phyloP scores from a whole-genome alignment of 2,329 filamentous ascomycete genomes.

The Monilinia polystroma region DNA sequence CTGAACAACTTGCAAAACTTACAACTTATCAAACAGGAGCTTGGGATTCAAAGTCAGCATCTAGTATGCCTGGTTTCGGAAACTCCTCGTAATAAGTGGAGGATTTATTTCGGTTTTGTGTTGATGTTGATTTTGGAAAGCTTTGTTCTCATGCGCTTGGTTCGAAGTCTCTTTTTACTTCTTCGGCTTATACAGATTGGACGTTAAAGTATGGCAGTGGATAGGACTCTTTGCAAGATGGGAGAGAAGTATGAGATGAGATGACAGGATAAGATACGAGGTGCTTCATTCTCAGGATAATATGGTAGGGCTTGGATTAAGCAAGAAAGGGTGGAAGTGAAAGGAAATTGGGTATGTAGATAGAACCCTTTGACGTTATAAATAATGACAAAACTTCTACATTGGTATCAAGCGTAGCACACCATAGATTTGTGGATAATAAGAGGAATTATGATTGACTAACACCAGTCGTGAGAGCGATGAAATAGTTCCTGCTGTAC shows the following conservation, averaged over 20 bases:
- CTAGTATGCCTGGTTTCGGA: too few species aligned
- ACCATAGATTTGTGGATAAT: neutral
- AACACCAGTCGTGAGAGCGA: neutral
- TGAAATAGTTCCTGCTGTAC: neutral
- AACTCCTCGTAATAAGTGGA: neutral
- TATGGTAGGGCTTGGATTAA: neutral
- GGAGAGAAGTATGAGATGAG: neutral
- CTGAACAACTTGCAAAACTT: neutral
- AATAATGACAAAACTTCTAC: neutral
- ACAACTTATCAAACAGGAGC: neutral
- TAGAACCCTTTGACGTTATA: neutral
- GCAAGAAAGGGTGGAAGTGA: neutral
- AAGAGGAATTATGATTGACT: neutral
- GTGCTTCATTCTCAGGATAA: neutral
- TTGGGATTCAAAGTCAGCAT: too few species aligned
- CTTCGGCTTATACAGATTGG: neutral
- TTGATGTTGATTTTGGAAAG: neutral
- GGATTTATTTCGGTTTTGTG: neutral
- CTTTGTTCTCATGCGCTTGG: neutral
- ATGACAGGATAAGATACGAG: neutral
- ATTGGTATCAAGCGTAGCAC: neutral
- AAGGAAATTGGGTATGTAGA: neutral
- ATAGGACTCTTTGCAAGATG: neutral
- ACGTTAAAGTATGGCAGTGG: neutral
- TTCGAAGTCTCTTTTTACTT: neutral